A percentile compares a stretch with the other conserved stretches of the same genome.
Conservation (phyloP, 495 filamentous ascomycete genomes). For the Daldinia vernicosa region DNA sequence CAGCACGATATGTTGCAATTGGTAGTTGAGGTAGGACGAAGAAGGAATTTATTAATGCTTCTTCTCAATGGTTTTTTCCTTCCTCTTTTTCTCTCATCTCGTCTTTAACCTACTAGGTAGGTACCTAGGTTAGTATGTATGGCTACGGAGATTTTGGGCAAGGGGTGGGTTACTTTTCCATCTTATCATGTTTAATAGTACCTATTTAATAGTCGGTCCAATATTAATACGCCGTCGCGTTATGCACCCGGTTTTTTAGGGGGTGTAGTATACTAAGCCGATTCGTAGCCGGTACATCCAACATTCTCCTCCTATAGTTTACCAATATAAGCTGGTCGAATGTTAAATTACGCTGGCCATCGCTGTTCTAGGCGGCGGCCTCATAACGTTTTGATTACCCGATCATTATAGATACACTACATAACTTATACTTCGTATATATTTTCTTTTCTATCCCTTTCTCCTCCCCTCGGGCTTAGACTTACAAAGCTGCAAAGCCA, state of each 20-base stretch:
- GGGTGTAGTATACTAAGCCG: slow-evolving; percentile 20
- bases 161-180: slow-evolving; percentile 15
- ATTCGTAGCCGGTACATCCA: slow-evolving; percentile 19
- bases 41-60: slow-evolving; percentile 26
- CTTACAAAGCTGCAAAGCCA: slow-evolving; percentile 31
- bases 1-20: slow-evolving; percentile 18
- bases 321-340: slow-evolving; percentile 15
- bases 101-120: background rate
- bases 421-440: background rate
- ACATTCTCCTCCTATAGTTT: slow-evolving; percentile 9
- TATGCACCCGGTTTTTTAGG: slow-evolving; percentile 31
- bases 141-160: slow-evolving; percentile 31
- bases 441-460: slow-evolving; percentile 10
- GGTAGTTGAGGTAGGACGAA: slow-evolving; percentile 27
- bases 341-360: slow-evolving; percentile 35
- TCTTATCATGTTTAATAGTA: slow-evolving; percentile 35
- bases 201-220: slow-evolving; percentile 30
- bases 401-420: background rate
- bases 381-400: slow-evolving; percentile 21
- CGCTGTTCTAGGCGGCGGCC: slow-evolving; percentile 29
- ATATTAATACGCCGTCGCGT: slow-evolving; percentile 36
- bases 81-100: background rate
- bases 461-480: slow-evolving; percentile 18
- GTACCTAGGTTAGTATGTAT: too few species aligned
- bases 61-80: slow-evolving; percentile 24